Evolutionary conservation across 2,329 filamentous ascomycete species (phyloP), one percentile per base, ranked within the genome.

Genomic region (Cadophora sp.): DNA sequence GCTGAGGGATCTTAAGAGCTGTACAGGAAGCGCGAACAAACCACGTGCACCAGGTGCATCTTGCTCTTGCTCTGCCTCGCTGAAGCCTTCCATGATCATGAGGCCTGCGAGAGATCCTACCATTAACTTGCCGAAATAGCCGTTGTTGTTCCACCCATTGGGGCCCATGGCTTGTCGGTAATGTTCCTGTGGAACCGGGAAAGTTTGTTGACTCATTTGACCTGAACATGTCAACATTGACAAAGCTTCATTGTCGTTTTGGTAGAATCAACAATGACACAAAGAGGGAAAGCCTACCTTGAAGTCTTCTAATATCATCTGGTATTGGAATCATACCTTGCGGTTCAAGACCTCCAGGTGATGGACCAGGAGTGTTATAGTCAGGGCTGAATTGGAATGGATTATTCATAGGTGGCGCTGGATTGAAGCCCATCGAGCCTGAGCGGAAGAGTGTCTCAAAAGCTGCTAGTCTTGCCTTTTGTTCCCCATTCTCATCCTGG

Each of bases 41-140:
- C 91, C 91, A 45, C 88, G 87, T 55, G 90, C 90, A 59, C 87
- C 83, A 6, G 89, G 83, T 1, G 84, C 84, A 60, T 91, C 89
- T 56, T 84, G 85, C 73, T 87, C 86, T 76, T 87, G 79, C 79
- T 93, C 87, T 43, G 73, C 67, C 50, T 91, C 86, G 43, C 85
- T 84, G 64, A 94, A 83, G 0, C 93, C 93, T 80, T 97, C 94
- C 72, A 97, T 81, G 41, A 97, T 85, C 94, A 98, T 97, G 20
- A 98, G 83, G 16, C 93, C 94, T 27, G 94, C 95, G 67, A 98
- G 85, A 20, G 94, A 95, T 50, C 95, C 95, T 5, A 97, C 89
- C 92, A 97, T 96, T 71, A 97, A 84, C 80, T 96, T 97, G 61
- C 87, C 87, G 66, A 87, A 84, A 68, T 88, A 89, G 1, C 85